Percentiles rank a stretch among this genome's conserved stretches.
Conservation (phyloP, 129 eudicot genomes). For the Arctium minus region DNA sequence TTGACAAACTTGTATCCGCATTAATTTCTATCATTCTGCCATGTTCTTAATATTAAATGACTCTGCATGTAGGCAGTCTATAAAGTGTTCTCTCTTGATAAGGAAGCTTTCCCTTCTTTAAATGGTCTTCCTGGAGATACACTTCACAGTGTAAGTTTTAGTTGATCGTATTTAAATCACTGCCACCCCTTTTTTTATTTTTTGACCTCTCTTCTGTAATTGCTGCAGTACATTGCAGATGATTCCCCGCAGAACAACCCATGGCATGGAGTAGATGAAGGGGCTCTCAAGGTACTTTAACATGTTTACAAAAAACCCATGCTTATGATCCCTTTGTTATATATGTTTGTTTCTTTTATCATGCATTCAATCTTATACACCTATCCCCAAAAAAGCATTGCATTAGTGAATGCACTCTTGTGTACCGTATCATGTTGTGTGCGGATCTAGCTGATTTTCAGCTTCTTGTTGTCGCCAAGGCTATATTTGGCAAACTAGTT, state of each 20-base stretch:
- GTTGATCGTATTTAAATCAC: background rate
- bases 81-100: constrained; percentile 87
- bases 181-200: background rate
- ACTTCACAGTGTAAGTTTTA: constrained; percentile 76
- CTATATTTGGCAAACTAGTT: background rate
- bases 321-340: background rate
- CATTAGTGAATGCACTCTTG: background rate
- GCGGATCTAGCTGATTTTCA: background rate
- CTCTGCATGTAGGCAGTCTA: constrained; percentile 58
- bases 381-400: background rate
- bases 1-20: background rate
- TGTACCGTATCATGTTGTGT: background rate
- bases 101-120: constrained; percentile 87
- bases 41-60: constrained; percentile 1
- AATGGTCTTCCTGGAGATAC: constrained; percentile 90
- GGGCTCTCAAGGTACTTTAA: constrained; percentile 77
- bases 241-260: constrained; percentile 75
- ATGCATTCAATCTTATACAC: background rate
- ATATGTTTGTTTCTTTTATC: background rate
- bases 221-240: constrained; percentile 85
- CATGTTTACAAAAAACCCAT: background rate
- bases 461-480: background rate
- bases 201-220: constrained; percentile 17
- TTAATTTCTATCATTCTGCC: background rate
- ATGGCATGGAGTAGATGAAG: constrained; percentile 90